phyloP scores from a whole-genome alignment of 768 basidiomycete species.

The Mycena haematopus region DNA sequence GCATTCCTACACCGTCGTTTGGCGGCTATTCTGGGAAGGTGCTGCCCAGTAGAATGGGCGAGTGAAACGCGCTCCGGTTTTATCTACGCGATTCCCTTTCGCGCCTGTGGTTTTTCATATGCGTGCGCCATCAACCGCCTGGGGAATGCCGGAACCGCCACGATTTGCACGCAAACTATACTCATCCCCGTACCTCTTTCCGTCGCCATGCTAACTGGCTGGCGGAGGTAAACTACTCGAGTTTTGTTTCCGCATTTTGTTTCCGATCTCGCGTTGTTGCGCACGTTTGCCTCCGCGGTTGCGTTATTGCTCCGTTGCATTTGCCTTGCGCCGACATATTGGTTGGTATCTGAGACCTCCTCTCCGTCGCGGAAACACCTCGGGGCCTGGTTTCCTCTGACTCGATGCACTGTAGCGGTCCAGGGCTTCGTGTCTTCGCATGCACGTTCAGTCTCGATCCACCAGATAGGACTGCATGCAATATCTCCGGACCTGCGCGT shows the following conservation, averaged over 20 bases:
- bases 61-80: not conserved
- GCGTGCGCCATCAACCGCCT: not conserved
- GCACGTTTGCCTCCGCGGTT: conserved; percentile 1
- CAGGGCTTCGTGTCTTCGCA: not conserved
- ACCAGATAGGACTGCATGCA: not conserved
- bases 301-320: not conserved
- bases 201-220: not conserved
- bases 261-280: not conserved
- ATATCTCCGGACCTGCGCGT: conserved; percentile 5
- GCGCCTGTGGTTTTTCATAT: not conserved
- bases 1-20: not conserved
- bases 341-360: not conserved
- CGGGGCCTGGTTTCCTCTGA: not conserved
- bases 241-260: too few species aligned
- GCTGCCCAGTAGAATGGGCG: not conserved
- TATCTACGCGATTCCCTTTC: not conserved
- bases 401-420: not conserved
- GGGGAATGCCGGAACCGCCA: too few species aligned
- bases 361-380: not conserved
- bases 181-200: not conserved
- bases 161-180: not conserved
- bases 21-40: not conserved
- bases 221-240: not conserved
- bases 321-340: not conserved
- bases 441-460: conserved; percentile 7